These are phyloP conservation scores for Nemania diffusa DNA, from an alignment of 2,329 filamentous ascomycete genomes.

Conservation along the genomic window DNA sequence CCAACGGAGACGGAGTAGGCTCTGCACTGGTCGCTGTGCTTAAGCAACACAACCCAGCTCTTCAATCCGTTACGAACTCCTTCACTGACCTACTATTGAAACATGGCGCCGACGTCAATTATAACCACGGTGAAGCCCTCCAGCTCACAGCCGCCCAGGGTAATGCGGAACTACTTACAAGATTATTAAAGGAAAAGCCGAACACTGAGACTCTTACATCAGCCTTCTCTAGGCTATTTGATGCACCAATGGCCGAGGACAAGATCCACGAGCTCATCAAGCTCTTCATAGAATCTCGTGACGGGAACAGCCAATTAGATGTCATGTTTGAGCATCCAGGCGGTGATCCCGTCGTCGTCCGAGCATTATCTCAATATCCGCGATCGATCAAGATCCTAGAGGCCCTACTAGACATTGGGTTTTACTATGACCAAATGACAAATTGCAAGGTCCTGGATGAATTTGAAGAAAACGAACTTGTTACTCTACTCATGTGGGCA, in stretches of 20 bases:
- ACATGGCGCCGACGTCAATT: constrained; percentile 60
- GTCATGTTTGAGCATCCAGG: constrained; percentile 58
- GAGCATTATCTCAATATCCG: constrained; percentile 65
- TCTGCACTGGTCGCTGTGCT: constrained; percentile 60
- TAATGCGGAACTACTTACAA: constrained; percentile 59
- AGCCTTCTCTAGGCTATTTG: constrained; percentile 68
- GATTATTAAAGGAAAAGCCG: constrained; percentile 62
- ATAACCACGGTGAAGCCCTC: constrained; percentile 64
- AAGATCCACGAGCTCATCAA: constrained; percentile 61
- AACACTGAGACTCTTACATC: constrained; percentile 60
- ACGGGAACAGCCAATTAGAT: constrained; percentile 61
- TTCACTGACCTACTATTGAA: constrained; percentile 59
- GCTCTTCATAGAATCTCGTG: constrained; percentile 62
- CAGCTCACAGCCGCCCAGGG: constrained; percentile 64
- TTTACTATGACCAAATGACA: constrained; percentile 67
- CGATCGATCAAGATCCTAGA: constrained; percentile 63
- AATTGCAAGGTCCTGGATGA: constrained; percentile 57
- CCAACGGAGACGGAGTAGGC: constrained; percentile 58
- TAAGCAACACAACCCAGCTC: constrained; percentile 54
- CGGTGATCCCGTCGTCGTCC: constrained; percentile 61
- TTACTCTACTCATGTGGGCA: constrained; percentile 69
- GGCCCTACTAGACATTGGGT: constrained; percentile 65
- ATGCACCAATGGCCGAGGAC: constrained; percentile 61
- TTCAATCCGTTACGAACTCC: constrained; percentile 53
- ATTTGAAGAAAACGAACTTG: constrained; percentile 62